Evolutionary conservation across 2,329 filamentous ascomycete genomes (phyloP).

Genomic region (Colletotrichum noveboracense): DNA sequence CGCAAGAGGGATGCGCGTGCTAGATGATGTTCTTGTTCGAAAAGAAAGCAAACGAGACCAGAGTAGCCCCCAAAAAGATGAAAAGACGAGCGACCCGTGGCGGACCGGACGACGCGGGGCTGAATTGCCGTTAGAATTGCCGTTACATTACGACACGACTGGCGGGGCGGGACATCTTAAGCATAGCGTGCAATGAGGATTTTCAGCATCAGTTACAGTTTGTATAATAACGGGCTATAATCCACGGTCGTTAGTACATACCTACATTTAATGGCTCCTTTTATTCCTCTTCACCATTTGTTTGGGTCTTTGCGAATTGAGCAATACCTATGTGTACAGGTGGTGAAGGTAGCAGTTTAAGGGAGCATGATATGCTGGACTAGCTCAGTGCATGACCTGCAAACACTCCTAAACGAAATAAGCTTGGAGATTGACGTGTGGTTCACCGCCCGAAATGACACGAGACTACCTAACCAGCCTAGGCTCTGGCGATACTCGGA

Average conservation of each 20-base stretch:
- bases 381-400: neutral
- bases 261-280: conserved; percentile 20
- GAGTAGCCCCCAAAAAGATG: neutral
- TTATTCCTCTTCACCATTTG: neutral
- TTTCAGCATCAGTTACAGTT: conserved; percentile 27
- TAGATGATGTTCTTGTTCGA: conserved; percentile 34
- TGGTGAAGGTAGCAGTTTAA: neutral
- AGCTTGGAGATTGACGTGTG: neutral
- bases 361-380: neutral
- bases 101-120: conserved; percentile 2
- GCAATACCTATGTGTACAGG: neutral
- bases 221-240: conserved; percentile 26
- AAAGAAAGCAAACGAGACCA: neutral
- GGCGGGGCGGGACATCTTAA: conserved; percentile 27
- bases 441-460: neutral
- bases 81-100: conserved; percentile 17
- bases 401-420: neutral
- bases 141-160: conserved; percentile 20
- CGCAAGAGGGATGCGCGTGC: conserved; percentile 77
- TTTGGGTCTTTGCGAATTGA: neutral
- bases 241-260: conserved; percentile 25
- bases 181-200: conserved; percentile 33
- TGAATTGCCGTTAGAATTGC: conserved; percentile 14
- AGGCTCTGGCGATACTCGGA: neutral
- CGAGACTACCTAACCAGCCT: neutral